These are phyloP conservation scores for Elsinoe australis DNA, from an alignment of 2,329 filamentous ascomycete genomes.

Conservation along the genomic window DNA sequence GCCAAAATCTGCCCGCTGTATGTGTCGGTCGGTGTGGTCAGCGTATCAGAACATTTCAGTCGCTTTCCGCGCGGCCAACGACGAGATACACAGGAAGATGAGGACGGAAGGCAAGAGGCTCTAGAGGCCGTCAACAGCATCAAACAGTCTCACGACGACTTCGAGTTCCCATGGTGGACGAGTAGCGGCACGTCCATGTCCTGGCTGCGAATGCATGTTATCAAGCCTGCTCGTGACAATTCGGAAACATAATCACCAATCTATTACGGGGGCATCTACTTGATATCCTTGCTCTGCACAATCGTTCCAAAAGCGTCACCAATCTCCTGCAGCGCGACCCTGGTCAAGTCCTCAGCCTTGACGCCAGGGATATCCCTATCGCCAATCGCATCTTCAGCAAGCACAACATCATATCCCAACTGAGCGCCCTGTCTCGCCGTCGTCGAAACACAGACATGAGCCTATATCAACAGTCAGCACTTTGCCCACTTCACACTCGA, in stretches of 20 bases:
- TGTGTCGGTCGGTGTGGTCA: constrained; percentile 15
- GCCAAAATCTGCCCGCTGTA: constrained; percentile 17
- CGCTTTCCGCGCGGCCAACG: neutral
- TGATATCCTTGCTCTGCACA: constrained; percentile 45
- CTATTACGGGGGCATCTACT: constrained; percentile 24
- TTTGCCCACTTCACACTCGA: too few species aligned
- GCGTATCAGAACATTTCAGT: constrained; percentile 13
- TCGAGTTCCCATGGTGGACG: constrained; percentile 5
- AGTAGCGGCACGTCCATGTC: neutral
- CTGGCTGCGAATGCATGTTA: constrained; percentile 2
- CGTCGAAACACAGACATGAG: constrained; percentile 57
- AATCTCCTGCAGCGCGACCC: constrained; percentile 51
- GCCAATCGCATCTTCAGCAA: constrained; percentile 56
- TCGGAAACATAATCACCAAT: neutral
- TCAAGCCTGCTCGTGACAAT: neutral
- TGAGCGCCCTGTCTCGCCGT: constrained; percentile 56
- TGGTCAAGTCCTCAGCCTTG: constrained; percentile 47
- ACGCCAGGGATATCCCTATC: constrained; percentile 60
- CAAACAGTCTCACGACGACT: constrained; percentile 6
- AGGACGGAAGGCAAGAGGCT: neutral
- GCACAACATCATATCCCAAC: constrained; percentile 55
- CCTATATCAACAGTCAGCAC: constrained; percentile 33
- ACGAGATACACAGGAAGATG: neutral
- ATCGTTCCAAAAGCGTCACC: constrained; percentile 57
- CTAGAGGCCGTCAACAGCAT: constrained; percentile 10